Percentiles rank a stretch among this genome's conserved stretches.
phyloP scores from a whole-genome alignment of 1,284 basidiomycete genomes.

The Rhodotorula sp. region DNA sequence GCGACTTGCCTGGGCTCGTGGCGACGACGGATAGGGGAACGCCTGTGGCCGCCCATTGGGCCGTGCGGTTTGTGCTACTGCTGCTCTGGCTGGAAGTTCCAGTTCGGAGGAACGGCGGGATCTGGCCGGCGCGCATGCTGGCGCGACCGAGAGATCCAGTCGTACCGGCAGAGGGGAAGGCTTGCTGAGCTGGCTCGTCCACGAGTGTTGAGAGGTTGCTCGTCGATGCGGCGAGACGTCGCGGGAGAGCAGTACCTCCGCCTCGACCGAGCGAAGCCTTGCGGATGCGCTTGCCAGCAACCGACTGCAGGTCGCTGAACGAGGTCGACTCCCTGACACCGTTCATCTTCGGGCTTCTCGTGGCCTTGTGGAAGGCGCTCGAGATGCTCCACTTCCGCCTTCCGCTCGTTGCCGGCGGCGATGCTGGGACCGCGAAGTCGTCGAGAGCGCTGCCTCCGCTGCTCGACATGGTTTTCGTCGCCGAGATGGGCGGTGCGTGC shows the following conservation, averaged over 20 bases:
- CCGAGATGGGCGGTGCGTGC: constrained; percentile 16
- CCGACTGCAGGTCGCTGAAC: constrained; percentile 40
- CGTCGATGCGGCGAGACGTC: constrained; percentile 40
- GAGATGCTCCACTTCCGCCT: constrained; percentile 88
- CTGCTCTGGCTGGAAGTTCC: constrained; percentile 39
- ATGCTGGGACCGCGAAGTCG: constrained; percentile 1
- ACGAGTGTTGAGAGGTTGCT: constrained; percentile 40
- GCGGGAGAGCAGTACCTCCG: constrained; percentile 47
- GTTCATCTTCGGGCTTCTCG: constrained; percentile 65
- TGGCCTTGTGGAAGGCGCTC: constrained; percentile 59
- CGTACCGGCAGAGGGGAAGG: background rate
- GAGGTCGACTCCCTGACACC: constrained; percentile 45
- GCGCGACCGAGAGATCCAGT: constrained; percentile 30
- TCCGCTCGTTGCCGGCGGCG: constrained; percentile 19
- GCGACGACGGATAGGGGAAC: constrained; percentile 28
- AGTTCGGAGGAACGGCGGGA: constrained; percentile 12
- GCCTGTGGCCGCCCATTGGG: background rate
- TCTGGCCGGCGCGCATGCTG: constrained; percentile 22
- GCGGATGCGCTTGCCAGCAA: constrained; percentile 60
- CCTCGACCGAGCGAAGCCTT: constrained; percentile 69
- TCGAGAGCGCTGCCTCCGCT: constrained; percentile 19
- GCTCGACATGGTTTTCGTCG: constrained; percentile 13
- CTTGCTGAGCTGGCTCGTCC: constrained; percentile 3
- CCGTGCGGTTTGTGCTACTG: constrained; percentile 29
- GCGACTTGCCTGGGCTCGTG: constrained; percentile 40